Conservation (phyloP, 495 filamentous ascomycete species). For the Wilcoxina mikolae region DNA sequence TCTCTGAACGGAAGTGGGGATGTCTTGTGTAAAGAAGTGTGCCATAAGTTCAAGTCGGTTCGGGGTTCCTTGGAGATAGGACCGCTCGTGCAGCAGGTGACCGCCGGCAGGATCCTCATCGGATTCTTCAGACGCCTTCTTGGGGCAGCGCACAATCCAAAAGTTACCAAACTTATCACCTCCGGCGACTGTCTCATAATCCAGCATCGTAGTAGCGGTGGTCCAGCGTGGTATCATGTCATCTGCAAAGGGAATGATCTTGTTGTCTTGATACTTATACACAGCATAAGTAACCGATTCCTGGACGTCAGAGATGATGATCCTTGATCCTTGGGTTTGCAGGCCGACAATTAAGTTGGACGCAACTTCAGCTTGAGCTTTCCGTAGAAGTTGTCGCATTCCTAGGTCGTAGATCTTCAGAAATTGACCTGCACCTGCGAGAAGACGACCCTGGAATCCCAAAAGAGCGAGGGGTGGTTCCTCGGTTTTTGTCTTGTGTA, state of each 20-base stretch:
- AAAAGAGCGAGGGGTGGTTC: slow-evolving; percentile 78
- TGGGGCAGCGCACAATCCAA: slow-evolving; percentile 78
- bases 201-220: slow-evolving; percentile 76
- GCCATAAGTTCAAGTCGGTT: slow-evolving; percentile 69
- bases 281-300: slow-evolving; percentile 84
- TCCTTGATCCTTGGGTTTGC: slow-evolving; percentile 80
- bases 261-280: slow-evolving; percentile 84
- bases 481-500: slow-evolving; percentile 87
- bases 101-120: slow-evolving; percentile 87
- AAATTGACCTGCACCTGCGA: slow-evolving; percentile 68
- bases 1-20: slow-evolving; percentile 80
- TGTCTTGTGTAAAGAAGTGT: slow-evolving; percentile 82
- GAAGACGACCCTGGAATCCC: slow-evolving; percentile 77
- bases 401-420: slow-evolving; percentile 84
- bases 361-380: slow-evolving; percentile 65
- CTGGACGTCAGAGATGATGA: slow-evolving; percentile 80
- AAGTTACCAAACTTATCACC: slow-evolving; percentile 97
- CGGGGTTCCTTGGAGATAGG: slow-evolving; percentile 76
- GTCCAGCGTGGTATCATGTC: slow-evolving; percentile 82
- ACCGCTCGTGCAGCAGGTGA: slow-evolving; percentile 72
- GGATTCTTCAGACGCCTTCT: slow-evolving; percentile 69
- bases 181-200: slow-evolving; percentile 90
- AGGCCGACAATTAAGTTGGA: slow-evolving; percentile 73
- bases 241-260: slow-evolving; percentile 80
- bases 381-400: slow-evolving; percentile 76